Evolutionary conservation across 1,284 basidiomycete species (phyloP).

Genomic region (Malassezia cuniculi): DNA sequence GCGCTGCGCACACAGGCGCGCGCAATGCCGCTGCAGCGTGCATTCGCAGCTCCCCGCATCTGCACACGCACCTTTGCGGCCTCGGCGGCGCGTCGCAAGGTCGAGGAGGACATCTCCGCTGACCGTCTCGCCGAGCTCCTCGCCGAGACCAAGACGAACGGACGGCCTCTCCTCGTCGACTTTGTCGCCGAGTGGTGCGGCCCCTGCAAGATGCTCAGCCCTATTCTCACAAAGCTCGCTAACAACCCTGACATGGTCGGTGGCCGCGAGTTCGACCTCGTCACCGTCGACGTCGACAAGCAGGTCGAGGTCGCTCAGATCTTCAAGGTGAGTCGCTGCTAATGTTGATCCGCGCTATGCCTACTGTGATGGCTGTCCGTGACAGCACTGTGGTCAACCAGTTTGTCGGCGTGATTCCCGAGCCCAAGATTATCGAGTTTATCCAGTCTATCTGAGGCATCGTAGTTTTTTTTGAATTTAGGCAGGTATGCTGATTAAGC

Average conservation of each 20-base stretch:
- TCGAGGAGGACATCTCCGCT: conserved; percentile 11
- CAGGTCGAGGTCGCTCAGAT: conserved; percentile 19
- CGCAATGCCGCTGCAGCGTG: no score
- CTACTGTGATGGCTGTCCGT: conserved; percentile 26
- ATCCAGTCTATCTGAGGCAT: conserved; percentile 16
- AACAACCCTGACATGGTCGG: conserved; percentile 14
- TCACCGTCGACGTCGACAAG: conserved; percentile 27
- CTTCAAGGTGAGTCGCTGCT: conserved; percentile 12
- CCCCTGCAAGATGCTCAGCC: conserved; percentile 34
- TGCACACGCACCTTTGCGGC: conserved; percentile 4
- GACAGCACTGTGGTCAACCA: conserved; percentile 20
- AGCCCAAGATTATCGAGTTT: conserved; percentile 25
- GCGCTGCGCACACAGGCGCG: no score
- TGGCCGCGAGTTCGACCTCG: conserved; percentile 20
- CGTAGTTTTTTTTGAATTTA: no score
- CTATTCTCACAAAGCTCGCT: conserved; percentile 19
- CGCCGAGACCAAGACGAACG: background rate
- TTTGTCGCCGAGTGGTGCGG: conserved; percentile 33
- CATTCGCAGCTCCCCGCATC: background rate
- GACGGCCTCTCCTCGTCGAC: conserved; percentile 22
- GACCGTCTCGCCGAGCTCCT: conserved; percentile 9
- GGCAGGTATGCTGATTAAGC: no score
- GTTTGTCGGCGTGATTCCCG: conserved; percentile 30
- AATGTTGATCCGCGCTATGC: conserved; percentile 22
- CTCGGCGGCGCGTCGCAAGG: background rate